Percentiles rank a stretch among this genome's conserved stretches.
Conservation (phyloP, 768 basidiomycete species). For the Neoboletus magnificus region DNA sequence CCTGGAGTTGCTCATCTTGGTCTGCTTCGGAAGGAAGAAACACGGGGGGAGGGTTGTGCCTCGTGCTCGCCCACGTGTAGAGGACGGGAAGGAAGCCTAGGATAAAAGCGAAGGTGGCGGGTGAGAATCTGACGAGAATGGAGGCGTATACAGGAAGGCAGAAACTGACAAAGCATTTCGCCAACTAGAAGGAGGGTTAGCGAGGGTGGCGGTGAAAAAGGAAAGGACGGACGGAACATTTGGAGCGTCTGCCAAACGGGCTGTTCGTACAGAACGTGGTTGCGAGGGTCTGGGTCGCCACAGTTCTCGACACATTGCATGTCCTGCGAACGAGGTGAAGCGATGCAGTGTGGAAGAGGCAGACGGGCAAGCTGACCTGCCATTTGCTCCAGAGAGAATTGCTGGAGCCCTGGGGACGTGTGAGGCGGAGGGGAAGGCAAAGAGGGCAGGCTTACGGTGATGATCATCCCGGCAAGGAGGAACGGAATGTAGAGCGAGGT, state of each 20-base stretch:
- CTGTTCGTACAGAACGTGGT: conserved; percentile 83
- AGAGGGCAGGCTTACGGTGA: conserved; percentile 52
- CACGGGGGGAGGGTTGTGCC: conserved; percentile 44
- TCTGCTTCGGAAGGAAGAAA: conserved; percentile 54
- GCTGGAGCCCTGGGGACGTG: conserved; percentile 56
- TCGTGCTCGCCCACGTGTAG: conserved; percentile 59
- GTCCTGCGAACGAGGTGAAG: conserved; percentile 48
- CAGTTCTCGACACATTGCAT: conserved; percentile 99
- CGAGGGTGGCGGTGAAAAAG: conserved; percentile 9
- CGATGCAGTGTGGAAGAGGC: not conserved
- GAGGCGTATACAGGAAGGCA: conserved; percentile 9
- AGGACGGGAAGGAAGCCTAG: conserved; percentile 83
- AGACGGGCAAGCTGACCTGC: conserved; percentile 48
- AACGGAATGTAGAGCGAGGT: conserved; percentile 65
- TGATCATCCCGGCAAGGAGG: conserved; percentile 90
- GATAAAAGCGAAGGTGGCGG: conserved; percentile 12
- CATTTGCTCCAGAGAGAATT: conserved; percentile 83
- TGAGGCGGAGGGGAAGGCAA: not conserved
- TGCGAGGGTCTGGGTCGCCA: conserved; percentile 52
- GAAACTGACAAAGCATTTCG: conserved; percentile 84
- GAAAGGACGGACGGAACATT: conserved; percentile 70
- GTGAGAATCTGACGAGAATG: conserved; percentile 16
- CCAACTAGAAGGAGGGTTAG: conserved; percentile 63
- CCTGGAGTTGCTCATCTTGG: conserved; percentile 38
- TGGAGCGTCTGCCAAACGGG: conserved; percentile 91